Evolutionary conservation across 768 basidiomycete species (phyloP), one percentile per base, ranked within the genome.

Genomic region (Mrakia hoshinonis): DNA sequence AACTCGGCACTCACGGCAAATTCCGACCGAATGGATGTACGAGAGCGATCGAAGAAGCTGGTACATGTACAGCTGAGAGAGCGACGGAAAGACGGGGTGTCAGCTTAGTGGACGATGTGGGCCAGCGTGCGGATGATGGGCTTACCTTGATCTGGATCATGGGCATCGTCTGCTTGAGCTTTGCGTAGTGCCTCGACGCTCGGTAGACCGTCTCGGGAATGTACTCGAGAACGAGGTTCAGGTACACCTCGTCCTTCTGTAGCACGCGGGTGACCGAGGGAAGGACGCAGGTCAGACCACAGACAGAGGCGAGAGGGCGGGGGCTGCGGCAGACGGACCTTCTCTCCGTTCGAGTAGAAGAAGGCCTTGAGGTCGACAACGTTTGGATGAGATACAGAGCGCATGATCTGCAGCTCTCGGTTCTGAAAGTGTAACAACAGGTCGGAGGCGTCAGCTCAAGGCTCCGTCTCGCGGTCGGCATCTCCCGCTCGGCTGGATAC

Each of bases 81-180:
- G 12, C 13, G 38, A 47, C 29, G 29, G 26, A 34, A 34, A 13
- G 48, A 5, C 68, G 55, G 2, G 11, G 29, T n/a, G 65, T 46
- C n/a, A 63, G 49, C 38, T n/a, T n/a, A n/a, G n/a, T n/a, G n/a
- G 48, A 58, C 34, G 39, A 36, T 43, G 4, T 38, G 38, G 51
- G 22, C 3, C 29, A 26, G 20, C 29, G 29, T 0, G 18, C 24
- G 48, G 20, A 24, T n/a, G 54, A 58, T 63, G 52, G 29, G n/a
- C n/a, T n/a, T n/a, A 72, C 70, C 65, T 98, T 98, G 84, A 99
- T 94, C 83, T 98, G 96, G 66, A 96, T 87, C 87, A 93, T 97
- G 38, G 96, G 96, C 96, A 99, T 99, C 72, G 92, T 91, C 80
- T 99, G 96, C 84, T 99, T 99, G 82, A 99, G 90, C 82, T 98